Percentiles rank a stretch among this genome's conserved stretches.
Evolutionary conservation across 805 yeast species (phyloP).

Genomic region (Hanseniaspora pseudoguilliermondii): DNA sequence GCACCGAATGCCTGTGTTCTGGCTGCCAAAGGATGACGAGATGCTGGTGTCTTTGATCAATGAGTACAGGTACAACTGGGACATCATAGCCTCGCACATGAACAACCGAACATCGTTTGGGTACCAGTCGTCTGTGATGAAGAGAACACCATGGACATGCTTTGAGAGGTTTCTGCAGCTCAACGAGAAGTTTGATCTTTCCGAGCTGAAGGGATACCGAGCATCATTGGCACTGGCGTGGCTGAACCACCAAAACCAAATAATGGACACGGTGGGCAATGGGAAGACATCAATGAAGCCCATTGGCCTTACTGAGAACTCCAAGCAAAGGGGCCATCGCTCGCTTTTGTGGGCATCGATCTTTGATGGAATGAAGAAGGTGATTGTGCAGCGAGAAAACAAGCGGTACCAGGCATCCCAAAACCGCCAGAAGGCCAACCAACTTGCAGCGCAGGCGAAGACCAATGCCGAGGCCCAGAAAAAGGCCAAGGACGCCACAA

Average conservation of each 20-base stretch:
- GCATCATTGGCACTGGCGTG: slow-evolving; percentile 78
- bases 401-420: slow-evolving; percentile 17
- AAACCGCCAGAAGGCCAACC: slow-evolving; percentile 8
- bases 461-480: slow-evolving; percentile 6
- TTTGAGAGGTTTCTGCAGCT: slow-evolving; percentile 91
- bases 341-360: slow-evolving; percentile 90
- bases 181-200: slow-evolving; percentile 73
- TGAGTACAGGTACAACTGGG: slow-evolving; percentile 88
- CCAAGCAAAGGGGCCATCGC: slow-evolving; percentile 85
- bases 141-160: slow-evolving; percentile 98
- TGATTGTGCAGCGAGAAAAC: slow-evolving; percentile 78
- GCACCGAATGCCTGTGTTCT: slow-evolving; percentile 78
- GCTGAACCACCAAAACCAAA: slow-evolving; percentile 82
- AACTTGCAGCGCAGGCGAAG: slow-evolving; percentile 9
- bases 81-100: slow-evolving; percentile 70
- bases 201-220: slow-evolving; percentile 77
- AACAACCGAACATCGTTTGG: slow-evolving; percentile 52
- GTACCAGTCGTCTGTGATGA: slow-evolving; percentile 76
- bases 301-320: slow-evolving; percentile 82
- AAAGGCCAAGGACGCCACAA: slow-evolving; percentile 38
- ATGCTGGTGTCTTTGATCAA: slow-evolving; percentile 67
- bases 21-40: slow-evolving; percentile 92
- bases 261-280: slow-evolving; percentile 34
- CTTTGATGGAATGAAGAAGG: slow-evolving; percentile 88
- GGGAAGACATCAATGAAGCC: slow-evolving; percentile 44